A percentile compares a stretch with the other conserved stretches of the same genome.
Evolutionary conservation across 768 basidiomycete species (phyloP).

Genomic region (Mycena haematopus): DNA sequence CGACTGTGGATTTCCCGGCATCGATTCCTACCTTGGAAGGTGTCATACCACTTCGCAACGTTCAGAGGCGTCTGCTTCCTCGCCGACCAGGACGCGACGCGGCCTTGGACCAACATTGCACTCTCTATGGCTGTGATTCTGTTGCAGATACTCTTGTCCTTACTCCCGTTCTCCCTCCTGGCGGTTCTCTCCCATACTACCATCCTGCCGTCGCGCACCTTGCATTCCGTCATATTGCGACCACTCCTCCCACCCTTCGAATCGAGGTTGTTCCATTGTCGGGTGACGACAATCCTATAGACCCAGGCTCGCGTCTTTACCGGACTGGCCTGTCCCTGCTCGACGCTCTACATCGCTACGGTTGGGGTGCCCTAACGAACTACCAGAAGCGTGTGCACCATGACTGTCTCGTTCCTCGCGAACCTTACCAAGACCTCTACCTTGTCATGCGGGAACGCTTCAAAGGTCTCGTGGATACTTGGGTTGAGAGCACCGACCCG

Average conservation of each 20-base stretch:
- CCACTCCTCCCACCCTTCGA: conserved; percentile 46
- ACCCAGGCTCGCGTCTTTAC: conserved; percentile 70
- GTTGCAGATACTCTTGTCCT: conserved; percentile 53
- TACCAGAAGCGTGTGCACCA: conserved; percentile 90
- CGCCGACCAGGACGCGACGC: conserved; percentile 79
- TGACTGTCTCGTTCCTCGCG: conserved; percentile 78
- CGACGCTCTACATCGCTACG: conserved; percentile 85
- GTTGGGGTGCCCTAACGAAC: conserved; percentile 81
- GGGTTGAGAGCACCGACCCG: conserved; percentile 87
- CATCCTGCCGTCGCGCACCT: conserved; percentile 84
- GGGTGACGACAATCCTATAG: conserved; percentile 44
- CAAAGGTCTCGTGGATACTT: conserved; percentile 73
- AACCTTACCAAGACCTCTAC: conserved; percentile 90
- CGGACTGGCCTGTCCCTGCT: conserved; percentile 83
- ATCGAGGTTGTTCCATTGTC: conserved; percentile 66
- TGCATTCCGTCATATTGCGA: conserved; percentile 75
- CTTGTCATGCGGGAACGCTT: conserved; percentile 85
- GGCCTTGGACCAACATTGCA: conserved; percentile 77
- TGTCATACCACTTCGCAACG: conserved; percentile 49
- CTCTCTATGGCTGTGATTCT: conserved; percentile 57
- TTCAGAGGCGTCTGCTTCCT: conserved; percentile 76
- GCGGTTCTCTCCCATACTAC: conserved; percentile 78
- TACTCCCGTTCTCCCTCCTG: conserved; percentile 58
- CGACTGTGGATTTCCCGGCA: conserved; percentile 40
- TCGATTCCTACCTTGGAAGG: conserved; percentile 46